These are phyloP conservation scores for Chlorella sp. DNA, from an alignment of 139 green algal genomes.

Conservation along the genomic window DNA sequence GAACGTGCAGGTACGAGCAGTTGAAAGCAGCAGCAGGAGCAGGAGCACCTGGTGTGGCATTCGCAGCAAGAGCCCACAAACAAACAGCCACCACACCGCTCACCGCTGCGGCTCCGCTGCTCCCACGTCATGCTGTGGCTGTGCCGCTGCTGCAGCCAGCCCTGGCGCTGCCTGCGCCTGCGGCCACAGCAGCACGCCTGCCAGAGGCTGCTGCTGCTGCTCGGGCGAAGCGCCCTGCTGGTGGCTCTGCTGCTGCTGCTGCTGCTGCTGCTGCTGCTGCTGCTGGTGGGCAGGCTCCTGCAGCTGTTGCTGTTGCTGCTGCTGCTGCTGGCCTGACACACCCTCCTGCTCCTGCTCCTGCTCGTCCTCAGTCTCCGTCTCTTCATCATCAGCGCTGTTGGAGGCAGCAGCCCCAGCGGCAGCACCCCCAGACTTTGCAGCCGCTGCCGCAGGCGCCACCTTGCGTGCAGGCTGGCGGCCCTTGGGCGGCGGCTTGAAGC, in stretches of 20 bases:
- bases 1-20: not conserved
- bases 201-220: not conserved
- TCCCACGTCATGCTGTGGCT: too few species aligned
- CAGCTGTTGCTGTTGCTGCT: not conserved
- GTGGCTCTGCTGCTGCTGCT: not conserved
- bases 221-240: not conserved
- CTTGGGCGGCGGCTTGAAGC: constrained; percentile 53
- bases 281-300: not conserved
- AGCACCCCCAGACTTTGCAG: not conserved
- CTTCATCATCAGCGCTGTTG: constrained; percentile 34
- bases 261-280: not conserved
- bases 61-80: not conserved
- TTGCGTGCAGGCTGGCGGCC: constrained; percentile 1
- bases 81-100: not conserved
- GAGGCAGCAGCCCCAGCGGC: not conserved
- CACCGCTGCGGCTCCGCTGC: constrained; percentile 1
- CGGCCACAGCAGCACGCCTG: constrained; percentile 11
- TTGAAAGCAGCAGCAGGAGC: not conserved
- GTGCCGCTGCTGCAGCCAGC: not conserved
- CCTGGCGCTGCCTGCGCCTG: not conserved
- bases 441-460: not conserved
- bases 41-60: not conserved
- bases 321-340: not conserved
- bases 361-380: constrained; percentile 1
- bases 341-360: constrained; percentile 17